These are phyloP conservation scores for Malania oleifera DNA, from an alignment of 164 flowering plant species.

Conservation along the genomic window DNA sequence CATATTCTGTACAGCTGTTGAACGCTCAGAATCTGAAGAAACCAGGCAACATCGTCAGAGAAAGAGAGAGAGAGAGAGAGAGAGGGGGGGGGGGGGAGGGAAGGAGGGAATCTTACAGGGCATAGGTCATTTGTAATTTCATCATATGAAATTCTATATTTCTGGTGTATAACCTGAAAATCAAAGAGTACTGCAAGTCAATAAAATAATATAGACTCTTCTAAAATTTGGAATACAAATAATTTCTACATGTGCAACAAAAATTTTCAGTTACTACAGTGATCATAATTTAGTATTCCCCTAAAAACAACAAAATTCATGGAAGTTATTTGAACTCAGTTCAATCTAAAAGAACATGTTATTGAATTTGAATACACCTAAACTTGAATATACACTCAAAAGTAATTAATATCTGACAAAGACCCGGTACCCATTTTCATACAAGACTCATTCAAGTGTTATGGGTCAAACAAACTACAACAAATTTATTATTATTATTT, in stretches of 20 bases:
- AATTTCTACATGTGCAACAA: no score
- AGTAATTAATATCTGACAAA: no score
- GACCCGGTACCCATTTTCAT: no score
- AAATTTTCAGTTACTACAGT: no score
- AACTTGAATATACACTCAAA: no score
- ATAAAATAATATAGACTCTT: neutral
- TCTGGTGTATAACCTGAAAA: slow-evolving; percentile 69
- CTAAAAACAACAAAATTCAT: neutral
- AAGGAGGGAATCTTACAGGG: slow-evolving; percentile 41
- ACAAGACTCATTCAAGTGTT: no score
- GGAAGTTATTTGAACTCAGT: neutral
- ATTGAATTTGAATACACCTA: no score
- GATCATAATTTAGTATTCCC: neutral
- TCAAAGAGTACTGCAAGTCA: no score
- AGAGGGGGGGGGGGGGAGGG: slow-evolving; percentile 8
- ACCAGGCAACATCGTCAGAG: slow-evolving; percentile 6
- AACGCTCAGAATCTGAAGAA: slow-evolving; percentile 61
- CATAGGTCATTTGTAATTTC: slow-evolving; percentile 63
- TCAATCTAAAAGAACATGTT: neutral
- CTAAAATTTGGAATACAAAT: neutral
- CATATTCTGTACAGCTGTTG: slow-evolving; percentile 86
- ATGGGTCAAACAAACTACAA: no score
- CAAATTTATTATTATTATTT: no score
- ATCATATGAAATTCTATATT: slow-evolving; percentile 65
- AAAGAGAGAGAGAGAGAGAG: slow-evolving; percentile 3